Conservation (phyloP, 257 asterid species). For the Gynochthodes officinalis region DNA sequence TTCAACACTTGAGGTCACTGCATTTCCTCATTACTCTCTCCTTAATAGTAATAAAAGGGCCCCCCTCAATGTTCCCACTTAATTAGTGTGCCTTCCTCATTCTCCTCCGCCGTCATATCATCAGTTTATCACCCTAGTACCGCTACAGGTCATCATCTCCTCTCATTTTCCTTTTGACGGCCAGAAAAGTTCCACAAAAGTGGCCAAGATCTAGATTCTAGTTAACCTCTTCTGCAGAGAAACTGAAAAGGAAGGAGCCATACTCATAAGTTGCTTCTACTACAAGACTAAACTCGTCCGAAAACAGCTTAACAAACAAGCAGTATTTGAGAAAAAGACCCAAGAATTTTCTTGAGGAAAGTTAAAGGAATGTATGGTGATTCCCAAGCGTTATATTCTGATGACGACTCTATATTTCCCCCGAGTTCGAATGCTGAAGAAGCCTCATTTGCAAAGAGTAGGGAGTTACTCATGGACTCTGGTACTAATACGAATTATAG, state of each 20-base stretch:
- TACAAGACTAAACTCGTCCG: conserved; percentile 31
- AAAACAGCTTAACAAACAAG: conserved; percentile 36
- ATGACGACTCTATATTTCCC: conserved; percentile 36
- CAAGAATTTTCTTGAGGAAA: conserved; percentile 26
- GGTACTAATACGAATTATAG: conserved; percentile 15
- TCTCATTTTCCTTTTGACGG: background rate
- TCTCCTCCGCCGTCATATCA: conserved; percentile 1
- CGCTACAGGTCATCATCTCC: background rate
- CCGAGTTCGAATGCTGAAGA: conserved; percentile 19
- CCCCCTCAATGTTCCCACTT: conserved; percentile 19
- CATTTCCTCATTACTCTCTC: background rate
- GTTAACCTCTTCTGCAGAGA: conserved; percentile 8
- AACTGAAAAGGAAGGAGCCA: conserved; percentile 12
- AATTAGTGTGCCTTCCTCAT: conserved; percentile 4
- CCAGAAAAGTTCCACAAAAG: conserved; percentile 10
- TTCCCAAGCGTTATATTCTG: conserved; percentile 54
- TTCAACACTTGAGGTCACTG: conserved; percentile 7
- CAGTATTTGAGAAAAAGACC: conserved; percentile 34
- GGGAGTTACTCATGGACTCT: conserved; percentile 46
- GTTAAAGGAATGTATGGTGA: conserved; percentile 59
- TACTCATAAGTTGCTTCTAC: conserved; percentile 37
- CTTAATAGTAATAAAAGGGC: background rate
- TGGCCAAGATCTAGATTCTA: conserved; percentile 12
- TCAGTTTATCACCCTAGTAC: background rate
- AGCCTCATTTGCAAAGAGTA: background rate